A percentile compares a stretch with the other conserved stretches of the same genome.
These are phyloP conservation scores for Casuarina equisetifolia DNA, from an alignment of 306 rosid genomes.

Conservation along the genomic window DNA sequence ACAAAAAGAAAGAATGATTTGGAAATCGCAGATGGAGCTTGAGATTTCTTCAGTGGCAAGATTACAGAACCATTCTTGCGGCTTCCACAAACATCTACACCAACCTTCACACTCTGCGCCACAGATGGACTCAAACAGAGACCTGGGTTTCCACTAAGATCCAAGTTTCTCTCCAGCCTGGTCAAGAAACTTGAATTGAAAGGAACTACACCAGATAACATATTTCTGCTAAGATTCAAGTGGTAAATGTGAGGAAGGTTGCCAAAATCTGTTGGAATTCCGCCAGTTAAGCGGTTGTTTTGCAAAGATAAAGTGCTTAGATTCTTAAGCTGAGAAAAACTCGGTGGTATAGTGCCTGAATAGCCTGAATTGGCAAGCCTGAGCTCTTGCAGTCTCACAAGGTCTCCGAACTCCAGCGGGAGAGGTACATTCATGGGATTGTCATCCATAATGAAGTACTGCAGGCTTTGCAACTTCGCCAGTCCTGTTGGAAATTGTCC, in stretches of 20 bases:
- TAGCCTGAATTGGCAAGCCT: conserved; percentile 51
- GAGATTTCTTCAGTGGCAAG: conserved; percentile 35
- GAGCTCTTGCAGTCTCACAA: conserved; percentile 50
- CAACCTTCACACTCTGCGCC: conserved; percentile 38
- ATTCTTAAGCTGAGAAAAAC: conserved; percentile 40
- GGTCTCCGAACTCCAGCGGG: conserved; percentile 38
- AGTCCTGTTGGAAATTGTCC: conserved; percentile 41
- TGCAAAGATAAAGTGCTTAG: conserved; percentile 51
- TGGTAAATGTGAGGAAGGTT: conserved; percentile 48
- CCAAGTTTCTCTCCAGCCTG: conserved; percentile 50
- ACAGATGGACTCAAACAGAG: conserved; percentile 48
- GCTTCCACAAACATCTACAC: conserved; percentile 44
- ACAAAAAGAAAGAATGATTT: conserved; percentile 17
- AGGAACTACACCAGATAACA: conserved; percentile 45
- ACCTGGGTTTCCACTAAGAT: conserved; percentile 51
- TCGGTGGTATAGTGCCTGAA: conserved; percentile 44
- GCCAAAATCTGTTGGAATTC: conserved; percentile 40
- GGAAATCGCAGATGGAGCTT: conserved; percentile 25
- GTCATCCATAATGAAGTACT: conserved; percentile 51
- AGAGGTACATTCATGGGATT: conserved; percentile 45
- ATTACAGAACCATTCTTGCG: conserved; percentile 20
- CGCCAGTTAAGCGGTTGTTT: conserved; percentile 42
- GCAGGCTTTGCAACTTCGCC: conserved; percentile 44
- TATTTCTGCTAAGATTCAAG: conserved; percentile 51
- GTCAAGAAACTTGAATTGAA: conserved; percentile 51